Base-by-base conservation (phyloP, 2,329 filamentous ascomycete species). In the Didymella exigua region DNA sequence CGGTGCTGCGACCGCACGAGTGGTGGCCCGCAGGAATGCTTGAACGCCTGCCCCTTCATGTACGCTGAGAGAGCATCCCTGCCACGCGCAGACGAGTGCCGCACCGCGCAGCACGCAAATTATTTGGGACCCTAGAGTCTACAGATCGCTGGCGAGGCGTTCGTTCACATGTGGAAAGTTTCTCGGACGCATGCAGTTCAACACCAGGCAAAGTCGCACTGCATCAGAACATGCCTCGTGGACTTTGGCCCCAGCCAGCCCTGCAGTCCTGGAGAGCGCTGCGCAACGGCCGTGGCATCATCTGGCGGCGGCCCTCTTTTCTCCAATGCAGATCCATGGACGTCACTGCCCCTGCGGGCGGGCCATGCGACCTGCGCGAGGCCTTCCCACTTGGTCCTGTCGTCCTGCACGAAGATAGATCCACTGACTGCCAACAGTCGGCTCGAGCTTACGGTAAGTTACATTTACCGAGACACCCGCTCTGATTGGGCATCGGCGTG, bases 371-470 rank as follows among this genome's bases (percentile, higher is more conserved):
- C 44, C 30, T 34, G 41, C 46, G 40, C 21, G 24, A 21, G 16
- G 45, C 40, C 23, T 44, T 49, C 51, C 51, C 51, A 49, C 41
- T 50, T 50, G 34, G 52, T 29, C 34, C 47, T 36, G 34, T 50
- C 42, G 46, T 56, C 46, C 41, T 56, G 47, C 53, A 56, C 44
- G 34, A 47, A 44, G 30, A 54, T 40, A 41, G 50, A 49, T 54
- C 49, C 49, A 52, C 50, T 27, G 21, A 52, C 50, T 27, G 21
- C 34, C 33, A 45, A 43, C 48, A 36, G 24, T 45, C 48, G 49
- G 52, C 52, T 54, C 40, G 52, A 54, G 40, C 45, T 40, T 34
- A 45, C 45, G 45, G 45, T 31, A 26, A 38, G 19, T 27, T 27
- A 13, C 13, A 54, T 49, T 54, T 44, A 18, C 51, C 51, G 50